These are phyloP conservation scores for Populus alba DNA, from an alignment of 345 rosid genomes.

Conservation along the genomic window DNA sequence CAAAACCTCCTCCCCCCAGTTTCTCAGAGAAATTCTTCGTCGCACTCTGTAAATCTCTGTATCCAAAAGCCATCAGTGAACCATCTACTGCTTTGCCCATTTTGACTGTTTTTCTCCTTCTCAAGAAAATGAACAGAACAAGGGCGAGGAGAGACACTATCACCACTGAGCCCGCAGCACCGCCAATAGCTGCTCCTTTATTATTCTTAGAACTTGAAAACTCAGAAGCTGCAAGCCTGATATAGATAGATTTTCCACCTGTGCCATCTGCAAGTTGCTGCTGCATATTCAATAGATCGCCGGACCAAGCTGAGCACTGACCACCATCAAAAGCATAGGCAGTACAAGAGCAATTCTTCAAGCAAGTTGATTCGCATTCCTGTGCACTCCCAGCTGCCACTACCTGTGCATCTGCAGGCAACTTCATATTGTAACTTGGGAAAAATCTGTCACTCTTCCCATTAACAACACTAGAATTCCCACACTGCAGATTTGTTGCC, in stretches of 20 bases:
- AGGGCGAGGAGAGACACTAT: constrained; percentile 29
- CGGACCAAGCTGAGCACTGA: constrained; percentile 52
- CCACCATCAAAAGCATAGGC: constrained; percentile 53
- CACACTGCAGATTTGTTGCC: constrained; percentile 45
- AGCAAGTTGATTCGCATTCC: constrained; percentile 48
- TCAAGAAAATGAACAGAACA: constrained; percentile 24
- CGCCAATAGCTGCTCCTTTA: constrained; percentile 28
- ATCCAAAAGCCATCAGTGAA: constrained; percentile 59
- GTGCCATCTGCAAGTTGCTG: constrained; percentile 33
- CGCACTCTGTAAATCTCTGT: constrained; percentile 59
- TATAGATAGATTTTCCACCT: constrained; percentile 35
- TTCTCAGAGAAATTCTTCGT: constrained; percentile 75
- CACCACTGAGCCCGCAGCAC: constrained; percentile 2
- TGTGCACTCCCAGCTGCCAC: constrained; percentile 17
- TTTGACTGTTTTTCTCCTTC: constrained; percentile 28
- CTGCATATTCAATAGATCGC: constrained; percentile 44
- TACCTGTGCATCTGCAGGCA: constrained; percentile 20
- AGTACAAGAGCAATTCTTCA: constrained; percentile 54
- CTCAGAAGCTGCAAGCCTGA: constrained; percentile 72
- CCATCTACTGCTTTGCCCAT: constrained; percentile 49
- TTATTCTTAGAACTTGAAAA: constrained; percentile 36
- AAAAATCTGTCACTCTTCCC: constrained; percentile 36
- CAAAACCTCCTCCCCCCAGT: constrained; percentile 84
- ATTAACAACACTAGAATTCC: constrained; percentile 18
- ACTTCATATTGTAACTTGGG: constrained; percentile 10